Conservation (phyloP, 768 basidiomycete species). For the Mycena amicta region DNA sequence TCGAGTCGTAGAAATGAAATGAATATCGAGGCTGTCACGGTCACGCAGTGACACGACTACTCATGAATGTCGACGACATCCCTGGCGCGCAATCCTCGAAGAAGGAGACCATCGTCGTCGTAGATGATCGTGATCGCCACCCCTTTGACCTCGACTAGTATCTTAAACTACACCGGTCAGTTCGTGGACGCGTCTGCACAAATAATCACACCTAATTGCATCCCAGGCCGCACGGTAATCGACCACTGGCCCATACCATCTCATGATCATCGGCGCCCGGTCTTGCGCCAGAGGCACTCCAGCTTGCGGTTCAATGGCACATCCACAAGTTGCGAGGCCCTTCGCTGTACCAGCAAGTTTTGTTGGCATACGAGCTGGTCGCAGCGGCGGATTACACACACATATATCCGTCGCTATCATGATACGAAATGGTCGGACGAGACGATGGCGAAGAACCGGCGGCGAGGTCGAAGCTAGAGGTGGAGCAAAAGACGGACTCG, state of each 20-base stretch:
- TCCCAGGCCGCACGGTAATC: slow-evolving; percentile 76
- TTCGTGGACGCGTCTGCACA: slow-evolving; percentile 10
- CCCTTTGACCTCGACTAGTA: slow-evolving; percentile 87
- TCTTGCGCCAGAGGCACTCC: slow-evolving; percentile 73
- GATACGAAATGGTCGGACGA: slow-evolving; percentile 80
- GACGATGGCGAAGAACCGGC: slow-evolving; percentile 61
- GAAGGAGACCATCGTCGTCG: slow-evolving; percentile 39
- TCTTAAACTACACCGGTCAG: slow-evolving; percentile 74
- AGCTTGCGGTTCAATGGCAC: slow-evolving; percentile 63
- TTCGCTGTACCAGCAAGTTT: slow-evolving; percentile 51
- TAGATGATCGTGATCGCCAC: slow-evolving; percentile 81
- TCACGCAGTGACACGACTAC: no score
- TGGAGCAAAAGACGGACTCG: slow-evolving; percentile 91
- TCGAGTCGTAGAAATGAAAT: no score
- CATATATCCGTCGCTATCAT: slow-evolving; percentile 48
- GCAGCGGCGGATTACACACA: slow-evolving; percentile 44
- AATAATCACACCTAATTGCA: no score
- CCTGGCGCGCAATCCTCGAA: slow-evolving; percentile 27
- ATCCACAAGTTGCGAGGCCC: slow-evolving; percentile 73
- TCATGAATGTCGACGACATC: no score
- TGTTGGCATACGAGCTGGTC: slow-evolving; percentile 58
- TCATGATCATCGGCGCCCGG: slow-evolving; percentile 61
- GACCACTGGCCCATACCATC: slow-evolving; percentile 75
- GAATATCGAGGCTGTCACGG: no score
- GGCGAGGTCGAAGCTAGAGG: slow-evolving; percentile 85